Conservation (phyloP, 108 stramenopile genomes). For the Pseudonitzschia delicatissima region DNA sequence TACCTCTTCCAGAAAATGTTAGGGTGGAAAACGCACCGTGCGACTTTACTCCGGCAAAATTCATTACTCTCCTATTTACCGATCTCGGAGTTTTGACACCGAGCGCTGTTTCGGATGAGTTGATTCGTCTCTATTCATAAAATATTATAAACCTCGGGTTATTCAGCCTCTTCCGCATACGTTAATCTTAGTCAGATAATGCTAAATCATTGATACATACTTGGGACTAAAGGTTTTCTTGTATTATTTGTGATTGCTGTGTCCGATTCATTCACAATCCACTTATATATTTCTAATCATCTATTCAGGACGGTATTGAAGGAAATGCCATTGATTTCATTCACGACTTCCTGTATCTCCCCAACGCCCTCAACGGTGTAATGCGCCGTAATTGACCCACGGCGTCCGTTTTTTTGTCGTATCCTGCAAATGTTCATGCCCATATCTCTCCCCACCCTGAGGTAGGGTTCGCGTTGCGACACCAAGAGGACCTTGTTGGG, state of each 20-base stretch:
- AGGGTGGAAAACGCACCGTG: constrained; percentile 67
- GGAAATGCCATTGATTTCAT: constrained; percentile 84
- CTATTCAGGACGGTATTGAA: constrained; percentile 65
- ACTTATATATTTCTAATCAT: constrained; percentile 2
- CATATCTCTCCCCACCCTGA: constrained; percentile 61
- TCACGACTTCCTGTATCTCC: constrained; percentile 67
- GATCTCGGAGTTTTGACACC: constrained; percentile 97
- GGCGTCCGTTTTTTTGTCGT: constrained; percentile 54
- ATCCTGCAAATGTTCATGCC: constrained; percentile 74
- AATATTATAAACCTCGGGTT: too few species aligned
- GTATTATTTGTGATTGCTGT: too few species aligned
- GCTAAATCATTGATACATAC: too few species aligned
- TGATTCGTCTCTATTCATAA: constrained; percentile 93
- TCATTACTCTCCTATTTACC: constrained; percentile 96
- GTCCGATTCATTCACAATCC: neutral
- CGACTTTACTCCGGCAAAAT: constrained; percentile 96
- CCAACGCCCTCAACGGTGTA: constrained; percentile 56
- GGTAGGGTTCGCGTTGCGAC: constrained; percentile 74
- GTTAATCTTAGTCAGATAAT: too few species aligned
- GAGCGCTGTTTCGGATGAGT: constrained; percentile 96
- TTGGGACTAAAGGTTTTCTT: too few species aligned
- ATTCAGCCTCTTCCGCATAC: too few species aligned
- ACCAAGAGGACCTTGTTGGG: constrained; percentile 56
- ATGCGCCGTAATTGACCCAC: constrained; percentile 75
- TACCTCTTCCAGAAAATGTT: constrained; percentile 56